Evolutionary conservation across 805 yeast genomes (phyloP).

Genomic region (Candida easanensis): DNA sequence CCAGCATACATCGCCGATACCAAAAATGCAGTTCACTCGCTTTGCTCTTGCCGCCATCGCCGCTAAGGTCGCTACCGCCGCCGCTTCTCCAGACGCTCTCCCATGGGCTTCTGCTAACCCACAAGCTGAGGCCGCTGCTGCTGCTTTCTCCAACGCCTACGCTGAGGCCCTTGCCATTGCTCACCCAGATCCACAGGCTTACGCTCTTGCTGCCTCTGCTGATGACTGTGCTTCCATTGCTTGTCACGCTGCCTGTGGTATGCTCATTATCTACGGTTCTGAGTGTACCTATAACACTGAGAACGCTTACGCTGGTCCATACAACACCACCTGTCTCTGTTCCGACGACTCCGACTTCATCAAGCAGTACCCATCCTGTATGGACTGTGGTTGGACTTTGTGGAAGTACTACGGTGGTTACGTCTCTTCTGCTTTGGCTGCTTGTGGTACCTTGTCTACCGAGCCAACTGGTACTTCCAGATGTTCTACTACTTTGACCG

Average conservation of each 20-base stretch:
- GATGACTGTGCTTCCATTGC: slow-evolving; percentile 28
- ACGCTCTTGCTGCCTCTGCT: slow-evolving; percentile 26
- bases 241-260: slow-evolving; percentile 35
- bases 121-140: slow-evolving; percentile 15
- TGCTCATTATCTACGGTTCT: slow-evolving; percentile 30
- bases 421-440: slow-evolving; percentile 27
- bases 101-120: slow-evolving; percentile 22
- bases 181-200: slow-evolving; percentile 27
- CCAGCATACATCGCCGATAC: not conserved
- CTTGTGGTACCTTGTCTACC: slow-evolving; percentile 26
- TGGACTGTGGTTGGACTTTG: slow-evolving; percentile 37
- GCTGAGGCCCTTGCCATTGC: slow-evolving; percentile 19
- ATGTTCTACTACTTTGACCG: slow-evolving; percentile 23
- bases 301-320: slow-evolving; percentile 18
- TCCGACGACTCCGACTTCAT: slow-evolving; percentile 22
- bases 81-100: slow-evolving; percentile 12
- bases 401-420: slow-evolving; percentile 30
- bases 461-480: slow-evolving; percentile 34
- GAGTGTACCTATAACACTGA: slow-evolving; percentile 24
- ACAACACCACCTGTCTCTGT: slow-evolving; percentile 24
- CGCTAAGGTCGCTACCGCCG: slow-evolving; percentile 9
- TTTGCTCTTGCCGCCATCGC: slow-evolving; percentile 14
- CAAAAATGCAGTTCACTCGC: slow-evolving; percentile 15
- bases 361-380: slow-evolving; percentile 26
- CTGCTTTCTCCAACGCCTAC: slow-evolving; percentile 16